These are phyloP conservation scores for Aristolochia californica DNA, from an alignment of 164 flowering plant species.

Conservation along the genomic window DNA sequence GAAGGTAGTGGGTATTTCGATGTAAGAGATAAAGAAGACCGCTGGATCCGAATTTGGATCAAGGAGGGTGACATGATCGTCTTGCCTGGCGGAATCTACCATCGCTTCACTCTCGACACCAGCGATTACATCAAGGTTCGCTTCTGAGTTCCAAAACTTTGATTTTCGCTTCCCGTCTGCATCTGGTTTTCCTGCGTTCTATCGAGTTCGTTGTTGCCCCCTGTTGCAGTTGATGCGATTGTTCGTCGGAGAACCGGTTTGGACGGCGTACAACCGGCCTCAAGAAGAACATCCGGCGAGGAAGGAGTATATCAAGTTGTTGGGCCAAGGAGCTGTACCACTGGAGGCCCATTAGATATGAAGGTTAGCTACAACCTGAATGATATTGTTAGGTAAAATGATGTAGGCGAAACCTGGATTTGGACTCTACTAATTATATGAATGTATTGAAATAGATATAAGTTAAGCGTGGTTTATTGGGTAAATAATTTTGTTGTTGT, in stretches of 20 bases:
- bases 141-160: background rate
- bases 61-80: conserved; percentile 81
- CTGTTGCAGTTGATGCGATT: conserved; percentile 71
- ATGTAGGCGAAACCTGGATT: too few relatives aligned
- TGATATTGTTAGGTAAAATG: too few relatives aligned
- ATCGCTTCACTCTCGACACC: conserved; percentile 84
- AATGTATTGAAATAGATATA: too few relatives aligned
- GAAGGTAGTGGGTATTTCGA: conserved; percentile 91
- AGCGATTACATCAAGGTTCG: conserved; percentile 67
- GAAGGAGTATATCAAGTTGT: conserved; percentile 38
- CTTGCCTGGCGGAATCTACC: conserved; percentile 91
- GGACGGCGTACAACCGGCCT: conserved; percentile 79
- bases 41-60: conserved; percentile 84
- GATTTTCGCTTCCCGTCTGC: background rate
- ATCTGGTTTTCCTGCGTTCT: too few relatives aligned
- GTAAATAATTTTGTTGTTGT: too few relatives aligned
- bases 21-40: conserved; percentile 74
- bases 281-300: conserved; percentile 87
- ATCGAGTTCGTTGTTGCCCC: too few relatives aligned
- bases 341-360: conserved; percentile 41
- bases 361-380: too few relatives aligned
- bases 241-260: conserved; percentile 87
- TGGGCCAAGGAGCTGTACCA: conserved; percentile 22
- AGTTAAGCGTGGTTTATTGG: too few relatives aligned
- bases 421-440: too few relatives aligned